A percentile compares a stretch with the other conserved stretches of the same genome.
Evolutionary conservation across 257 asterid genomes (phyloP).

Genomic region (Nicotiana sylvestris): DNA sequence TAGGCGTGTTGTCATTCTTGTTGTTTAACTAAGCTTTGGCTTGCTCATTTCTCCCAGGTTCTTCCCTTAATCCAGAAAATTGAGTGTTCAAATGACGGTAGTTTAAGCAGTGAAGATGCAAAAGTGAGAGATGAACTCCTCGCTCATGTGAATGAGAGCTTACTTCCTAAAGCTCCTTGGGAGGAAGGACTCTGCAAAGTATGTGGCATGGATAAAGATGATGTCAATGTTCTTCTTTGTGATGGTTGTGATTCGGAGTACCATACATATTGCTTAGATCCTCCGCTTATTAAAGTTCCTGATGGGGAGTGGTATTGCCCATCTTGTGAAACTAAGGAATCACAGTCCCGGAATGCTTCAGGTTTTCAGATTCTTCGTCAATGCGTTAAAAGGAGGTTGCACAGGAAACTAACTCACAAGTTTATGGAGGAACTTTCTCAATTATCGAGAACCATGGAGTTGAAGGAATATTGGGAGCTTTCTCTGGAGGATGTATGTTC

Average conservation of each 20-base stretch:
- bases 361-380: constrained; percentile 30
- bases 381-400: constrained; percentile 32
- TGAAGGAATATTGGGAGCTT: constrained; percentile 76
- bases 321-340: constrained; percentile 59
- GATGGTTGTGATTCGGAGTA: constrained; percentile 89
- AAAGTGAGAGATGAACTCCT: constrained; percentile 66
- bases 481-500: constrained; percentile 69
- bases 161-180: constrained; percentile 97
- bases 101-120: constrained; percentile 41
- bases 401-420: constrained; percentile 40
- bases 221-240: constrained; percentile 78
- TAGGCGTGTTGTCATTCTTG: neutral
- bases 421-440: constrained; percentile 55
- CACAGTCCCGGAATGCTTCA: constrained; percentile 31
- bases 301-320: constrained; percentile 97
- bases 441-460: constrained; percentile 61
- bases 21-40: neutral
- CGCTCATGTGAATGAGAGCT: constrained; percentile 41
- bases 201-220: constrained; percentile 95
- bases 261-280: constrained; percentile 89
- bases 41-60: constrained; percentile 49
- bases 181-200: constrained; percentile 95
- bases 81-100: constrained; percentile 5
- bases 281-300: constrained; percentile 83
- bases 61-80: constrained; percentile 34